Evolutionary conservation across 129 eudicot species (phyloP), one percentile per base, ranked within the genome.

Genomic region (Oenanthe sinensis): DNA sequence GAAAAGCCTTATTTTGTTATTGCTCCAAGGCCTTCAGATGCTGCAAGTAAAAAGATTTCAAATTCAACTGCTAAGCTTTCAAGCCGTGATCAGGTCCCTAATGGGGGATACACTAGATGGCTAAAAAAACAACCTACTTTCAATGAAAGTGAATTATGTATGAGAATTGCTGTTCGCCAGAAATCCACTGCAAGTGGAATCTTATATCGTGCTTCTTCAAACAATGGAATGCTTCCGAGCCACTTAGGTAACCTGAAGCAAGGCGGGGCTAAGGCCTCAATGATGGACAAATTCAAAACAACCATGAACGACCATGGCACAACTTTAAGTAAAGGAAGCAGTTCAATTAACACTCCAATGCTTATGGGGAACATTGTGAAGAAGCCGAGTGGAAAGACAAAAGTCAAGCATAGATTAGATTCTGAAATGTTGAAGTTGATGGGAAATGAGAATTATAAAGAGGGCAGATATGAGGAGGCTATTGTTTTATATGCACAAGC

Each of bases 381-480:
- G 85, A 80, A 76, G 75, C 28, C 71, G 5, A 79, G 48, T 75
- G 48, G 54, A 43, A 82, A 33, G 40, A 74, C 40, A 33, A 43
- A 75, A 82, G 22, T 33, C 50, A 2, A 85, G 91, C 52, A 90
- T 52, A 78, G 81, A 62, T 43, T 87, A 81, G 88, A 85, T 48
- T 87, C 94, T 2, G 98, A 93, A 73, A 74, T 45, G 60, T 75
- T 91, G 17, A 93, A 93, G 65, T 83, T 78, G 13, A 75, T 91
- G 73, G 98, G 98, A 26, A 93, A 93, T 78, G 91, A 91, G 20
- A 85, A 86, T 70, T 93, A 89, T 74, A 93, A 80, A 79, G 79
- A 89, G 70, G 98, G 97, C 6, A 90, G 75, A 26, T 93, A 83
- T 46, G 91, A 89, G 24, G 93, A 89, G 54, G 98, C 98, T 14